Evolutionary conservation across 78 protist species (phyloP), one percentile per base, ranked within the genome.

Genomic region (Isochrysis galbana): DNA sequence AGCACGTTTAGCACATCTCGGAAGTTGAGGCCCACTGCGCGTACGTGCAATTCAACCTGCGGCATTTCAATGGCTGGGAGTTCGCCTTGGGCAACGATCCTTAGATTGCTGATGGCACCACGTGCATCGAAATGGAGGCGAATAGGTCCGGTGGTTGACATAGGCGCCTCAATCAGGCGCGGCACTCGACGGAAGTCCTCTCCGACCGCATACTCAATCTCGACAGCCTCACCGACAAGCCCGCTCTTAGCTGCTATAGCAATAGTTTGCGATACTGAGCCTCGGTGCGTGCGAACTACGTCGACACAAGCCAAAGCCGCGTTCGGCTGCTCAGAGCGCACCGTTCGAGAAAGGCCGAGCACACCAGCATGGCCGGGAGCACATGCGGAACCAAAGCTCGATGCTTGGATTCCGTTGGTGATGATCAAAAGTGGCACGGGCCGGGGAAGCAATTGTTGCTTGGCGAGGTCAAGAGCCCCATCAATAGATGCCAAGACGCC

Each of bases 1-100:
- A 77, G 46, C 44, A 77, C 46, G 47, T 77, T 77, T 23, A 77
- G 84, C 84, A 77, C 84, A 14, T 77, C 84, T 23, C 84, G 84
- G n/a, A 77, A 77, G 84, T 77, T 77, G 47, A 77, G 46, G 47
- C 84, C 84, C n/a, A 77, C 84, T 0, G 84, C 2, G 2, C 32
- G 47, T 46, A 77, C 84, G 46, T 32, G 84, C 84, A 77, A 32
- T 46, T 22, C 23, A 4, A 77, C 84, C 2, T 77, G 36, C 26
- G 47, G 1, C n/a, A 1, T 5, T 17, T 77, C 32, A 32, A 36
- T 2, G 34, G 84, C 32, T 26, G 23, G 2, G 46, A 32, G 0
- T 22, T 2, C 32, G 17, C 19, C 2, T 41, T 72, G 84, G n/a
- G 84, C n/a, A 42, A 2, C 84, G 46, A 77, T 4, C 2, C 1